Conservation (phyloP, 2,329 filamentous ascomycete species). For the Helotiales sp. region DNA sequence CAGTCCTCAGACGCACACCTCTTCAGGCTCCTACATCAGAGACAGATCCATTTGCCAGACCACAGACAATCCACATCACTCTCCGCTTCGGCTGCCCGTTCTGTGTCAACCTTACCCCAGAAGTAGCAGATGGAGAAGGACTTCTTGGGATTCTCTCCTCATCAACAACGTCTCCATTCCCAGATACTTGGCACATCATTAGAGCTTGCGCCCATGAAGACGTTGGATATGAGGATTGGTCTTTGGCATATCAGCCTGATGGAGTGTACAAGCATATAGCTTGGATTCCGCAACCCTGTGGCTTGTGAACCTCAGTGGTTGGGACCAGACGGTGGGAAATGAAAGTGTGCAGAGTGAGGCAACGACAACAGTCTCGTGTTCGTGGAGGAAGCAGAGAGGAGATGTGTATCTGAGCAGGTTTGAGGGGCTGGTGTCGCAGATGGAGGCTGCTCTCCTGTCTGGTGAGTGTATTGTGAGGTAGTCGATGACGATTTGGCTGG, state of each 20-base stretch:
- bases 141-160: slow-evolving; percentile 13
- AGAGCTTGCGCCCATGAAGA: slow-evolving; percentile 8
- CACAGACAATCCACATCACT: background rate
- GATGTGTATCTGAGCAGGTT: slow-evolving; percentile 14
- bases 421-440: slow-evolving; percentile 20
- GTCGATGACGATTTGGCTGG: background rate
- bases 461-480: background rate
- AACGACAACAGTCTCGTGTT: background rate
- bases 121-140: slow-evolving; percentile 6
- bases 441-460: slow-evolving; percentile 10
- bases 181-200: slow-evolving; percentile 11
- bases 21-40: background rate
- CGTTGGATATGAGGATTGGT: slow-evolving; percentile 14
- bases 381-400: slow-evolving; percentile 8
- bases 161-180: background rate
- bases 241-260: background rate
- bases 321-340: background rate
- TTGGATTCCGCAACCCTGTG: slow-evolving; percentile 24
- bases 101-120: slow-evolving; percentile 2
- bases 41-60: background rate
- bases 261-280: slow-evolving; percentile 15
- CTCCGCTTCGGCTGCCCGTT: slow-evolving; percentile 22
- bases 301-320: slow-evolving; percentile 1
- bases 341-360: background rate
- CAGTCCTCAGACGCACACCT: slow-evolving; percentile 3